Evolutionary conservation across 768 basidiomycete genomes (phyloP), one percentile per base, ranked within the genome.

Genomic region (Kwoniella sp.): DNA sequence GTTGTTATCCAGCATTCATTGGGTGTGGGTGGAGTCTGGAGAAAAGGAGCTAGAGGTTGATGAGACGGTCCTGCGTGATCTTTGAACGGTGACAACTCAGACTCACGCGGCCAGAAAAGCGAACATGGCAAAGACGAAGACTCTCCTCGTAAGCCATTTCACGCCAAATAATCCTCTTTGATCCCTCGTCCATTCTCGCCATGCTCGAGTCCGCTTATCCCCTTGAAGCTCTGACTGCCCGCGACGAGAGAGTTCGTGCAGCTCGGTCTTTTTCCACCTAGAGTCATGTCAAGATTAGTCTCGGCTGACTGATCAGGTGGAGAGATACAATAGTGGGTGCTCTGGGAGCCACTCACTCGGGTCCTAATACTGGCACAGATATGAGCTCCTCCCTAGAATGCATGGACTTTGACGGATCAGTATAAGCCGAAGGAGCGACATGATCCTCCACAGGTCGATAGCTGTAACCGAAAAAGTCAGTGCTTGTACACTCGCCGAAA

Each of bases 331-430:
- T 26, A 23, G 12, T 37, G 22, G 26, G 41, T 30, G 53, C 29
- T 31, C 7, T 54, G 8, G 53, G 37, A 30, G 28, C 29, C 34
- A 77, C 78, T 58, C 65, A 82, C 82, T 97, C 93, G 0, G 93
- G 83, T 22, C 93, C 93, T 2, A 97, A 84, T 1, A 90, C 90
- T 2, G 93, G 93, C 0, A 96, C 92, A 0, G 93, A 95, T 50
- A 95, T 89, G 79, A 94, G 84, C 81, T 97, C 93, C 25, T 93
- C 90, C 4, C 69, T 41, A 8, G 68, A 67, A 4, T 55, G 41
- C 12, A 25, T 37, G 5, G 58, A 60, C 52, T 68, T 66, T 9
- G 55, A 57, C 30, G 55, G 30, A 25, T 31, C 48, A 13, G 61
- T 20, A 30, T 69, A 57, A 26, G 55, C 66, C 22, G 61, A 55